phyloP scores from a whole-genome alignment of 495 filamentous ascomycete species.

The Neurospora cerealis region DNA sequence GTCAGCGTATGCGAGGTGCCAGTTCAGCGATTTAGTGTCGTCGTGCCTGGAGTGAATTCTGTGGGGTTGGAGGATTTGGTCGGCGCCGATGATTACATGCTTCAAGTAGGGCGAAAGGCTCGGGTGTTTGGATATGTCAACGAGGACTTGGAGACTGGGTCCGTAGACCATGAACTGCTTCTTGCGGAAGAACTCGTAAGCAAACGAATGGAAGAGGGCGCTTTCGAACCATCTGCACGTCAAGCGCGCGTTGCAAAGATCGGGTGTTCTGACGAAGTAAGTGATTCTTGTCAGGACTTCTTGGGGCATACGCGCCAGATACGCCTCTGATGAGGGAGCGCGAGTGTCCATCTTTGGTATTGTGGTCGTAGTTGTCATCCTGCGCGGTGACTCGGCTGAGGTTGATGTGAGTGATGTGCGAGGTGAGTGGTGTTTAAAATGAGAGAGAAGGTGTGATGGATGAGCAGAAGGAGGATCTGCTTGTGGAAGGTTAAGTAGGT shows the following conservation, averaged over 20 bases:
- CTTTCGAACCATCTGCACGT: constrained; percentile 37
- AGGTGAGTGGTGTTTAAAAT: neutral
- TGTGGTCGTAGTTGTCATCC: neutral
- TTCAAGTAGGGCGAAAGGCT: constrained; percentile 29
- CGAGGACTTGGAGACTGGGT: constrained; percentile 37
- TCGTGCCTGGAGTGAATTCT: neutral
- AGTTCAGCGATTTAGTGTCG: neutral
- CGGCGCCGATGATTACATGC: constrained; percentile 39
- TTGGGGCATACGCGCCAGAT: constrained; percentile 21
- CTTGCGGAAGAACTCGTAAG: constrained; percentile 45
- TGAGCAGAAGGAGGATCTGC: neutral
- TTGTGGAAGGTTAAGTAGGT: neutral
- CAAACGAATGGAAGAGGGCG: constrained; percentile 33
- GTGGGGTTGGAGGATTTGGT: constrained; percentile 8
- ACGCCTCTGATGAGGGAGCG: neutral
- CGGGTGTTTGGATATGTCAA: constrained; percentile 42
- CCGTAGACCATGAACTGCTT: constrained; percentile 44
- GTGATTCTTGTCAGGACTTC: constrained; percentile 36
- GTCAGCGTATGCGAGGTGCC: constrained; percentile 6
- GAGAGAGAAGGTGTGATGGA: neutral
- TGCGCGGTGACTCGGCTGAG: neutral
- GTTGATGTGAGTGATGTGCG: neutral
- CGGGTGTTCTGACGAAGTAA: constrained; percentile 29
- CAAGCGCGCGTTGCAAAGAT: constrained; percentile 35
- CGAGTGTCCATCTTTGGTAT: neutral